phyloP scores from a whole-genome alignment of 345 rosid genomes.

The Lumnitzera racemosa region DNA sequence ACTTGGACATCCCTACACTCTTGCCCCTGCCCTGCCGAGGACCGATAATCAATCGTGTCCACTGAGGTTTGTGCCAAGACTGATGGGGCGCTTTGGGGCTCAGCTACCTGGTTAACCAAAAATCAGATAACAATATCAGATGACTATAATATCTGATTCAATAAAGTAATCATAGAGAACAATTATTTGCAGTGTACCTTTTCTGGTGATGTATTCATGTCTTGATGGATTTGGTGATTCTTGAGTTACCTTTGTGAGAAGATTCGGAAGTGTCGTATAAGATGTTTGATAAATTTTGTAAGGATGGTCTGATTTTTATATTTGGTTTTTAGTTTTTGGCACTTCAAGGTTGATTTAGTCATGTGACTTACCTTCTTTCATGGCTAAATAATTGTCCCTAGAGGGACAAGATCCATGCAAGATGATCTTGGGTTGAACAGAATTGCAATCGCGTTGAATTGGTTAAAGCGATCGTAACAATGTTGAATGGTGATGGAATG shows the following conservation, averaged over 20 bases:
- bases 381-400: no score
- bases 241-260: no score
- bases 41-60: constrained; percentile 30
- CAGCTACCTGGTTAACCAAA: background rate
- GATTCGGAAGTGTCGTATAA: background rate
- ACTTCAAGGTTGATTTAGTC: no score
- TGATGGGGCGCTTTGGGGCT: constrained; percentile 13
- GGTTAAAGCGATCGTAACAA: no score
- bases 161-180: background rate
- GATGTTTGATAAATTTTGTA: background rate
- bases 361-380: no score
- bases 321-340: no score
- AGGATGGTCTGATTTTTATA: no score
- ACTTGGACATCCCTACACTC: constrained; percentile 42
- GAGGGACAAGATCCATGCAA: no score
- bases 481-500: no score
- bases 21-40: constrained; percentile 45
- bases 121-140: background rate
- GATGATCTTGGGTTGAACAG: no score
- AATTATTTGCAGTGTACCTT: background rate
- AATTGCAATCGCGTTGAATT: no score
- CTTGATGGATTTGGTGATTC: no score
- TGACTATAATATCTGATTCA: background rate
- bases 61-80: constrained; percentile 27
- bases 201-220: background rate